Evolutionary conservation across 1,284 basidiomycete genomes (phyloP), one percentile per base, ranked within the genome.

Genomic region (Boletus smithii): DNA sequence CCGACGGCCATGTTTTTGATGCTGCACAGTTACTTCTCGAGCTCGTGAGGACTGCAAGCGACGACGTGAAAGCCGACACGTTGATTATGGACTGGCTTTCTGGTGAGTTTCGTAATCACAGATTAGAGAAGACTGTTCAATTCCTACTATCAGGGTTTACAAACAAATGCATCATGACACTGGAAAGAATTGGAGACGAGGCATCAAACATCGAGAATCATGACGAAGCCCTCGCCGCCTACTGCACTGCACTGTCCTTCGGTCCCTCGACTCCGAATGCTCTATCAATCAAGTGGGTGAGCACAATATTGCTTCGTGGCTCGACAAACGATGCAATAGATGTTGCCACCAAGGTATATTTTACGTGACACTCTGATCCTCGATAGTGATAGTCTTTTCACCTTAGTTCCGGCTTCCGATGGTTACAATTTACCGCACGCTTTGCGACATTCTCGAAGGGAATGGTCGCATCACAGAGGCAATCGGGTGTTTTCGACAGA

Each of bases 21-120:
- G 46, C 54, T 4, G 43, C 47, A 3, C n/a, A 6, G 4, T 33
- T 14, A 13, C 29, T 51, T 33, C 20, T 43, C 1, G 14, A 36
- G 7, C 17, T 46, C 5, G 3, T 18, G 10, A 14, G 11, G 8
- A 39, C n/a, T 3, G 3, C 29, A 22, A 31, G n/a, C 8, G 40
- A 50, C 1, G 14, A 33, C 5, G 8, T 23, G 4, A 26, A 27
- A 3, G 8, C 23, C 2, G 30, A 39, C 17, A 16, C 8, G 9
- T 5, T 33, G 2, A 18, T 39, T 4, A 14, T 8, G 10, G 17
- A 27, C 2, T 39, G 44, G 44, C 11, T 46, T 26, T 14, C 18
- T 3, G 17, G 44, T 46, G 44, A 29, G 31, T 46, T 23, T 8
- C 13, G 6, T 1, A 9, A 5, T 22, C 14, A 4, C 8, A 2